These are phyloP conservation scores for Wilcoxina mikolae DNA, from an alignment of 495 filamentous ascomycete genomes.

Conservation along the genomic window DNA sequence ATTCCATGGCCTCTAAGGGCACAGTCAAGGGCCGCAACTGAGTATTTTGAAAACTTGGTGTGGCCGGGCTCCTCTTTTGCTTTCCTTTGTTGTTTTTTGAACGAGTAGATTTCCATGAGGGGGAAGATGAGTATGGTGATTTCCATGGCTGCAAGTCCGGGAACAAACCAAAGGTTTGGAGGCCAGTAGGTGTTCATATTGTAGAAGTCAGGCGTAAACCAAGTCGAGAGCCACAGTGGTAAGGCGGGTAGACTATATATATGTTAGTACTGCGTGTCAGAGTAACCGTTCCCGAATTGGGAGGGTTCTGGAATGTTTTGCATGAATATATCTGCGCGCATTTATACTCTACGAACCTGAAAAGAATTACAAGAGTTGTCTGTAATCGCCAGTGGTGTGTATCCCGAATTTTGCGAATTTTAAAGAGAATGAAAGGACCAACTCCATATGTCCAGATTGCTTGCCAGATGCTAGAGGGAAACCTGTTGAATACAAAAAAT, in stretches of 20 bases:
- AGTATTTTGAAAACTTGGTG: background rate
- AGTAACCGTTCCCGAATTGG: too few species aligned
- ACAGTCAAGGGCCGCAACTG: background rate
- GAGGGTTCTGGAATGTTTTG: too few species aligned
- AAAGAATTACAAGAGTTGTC: slow-evolving; percentile 25
- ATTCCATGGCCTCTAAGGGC: background rate
- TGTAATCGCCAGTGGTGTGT: slow-evolving; percentile 26
- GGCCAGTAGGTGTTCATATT: slow-evolving; percentile 24
- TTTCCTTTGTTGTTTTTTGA: slow-evolving; percentile 21
- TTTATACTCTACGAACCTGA: slow-evolving; percentile 16
- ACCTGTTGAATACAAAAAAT: slow-evolving; percentile 9
- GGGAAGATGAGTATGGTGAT: slow-evolving; percentile 42
- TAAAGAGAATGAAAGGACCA: slow-evolving; percentile 24
- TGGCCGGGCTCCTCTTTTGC: slow-evolving; percentile 19
- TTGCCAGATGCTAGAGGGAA: slow-evolving; percentile 22
- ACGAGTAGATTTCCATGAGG: slow-evolving; percentile 36
- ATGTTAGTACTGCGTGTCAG: background rate
- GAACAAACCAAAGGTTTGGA: slow-evolving; percentile 32
- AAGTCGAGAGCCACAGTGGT: slow-evolving; percentile 24
- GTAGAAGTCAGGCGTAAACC: slow-evolving; percentile 20
- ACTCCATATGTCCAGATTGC: slow-evolving; percentile 23
- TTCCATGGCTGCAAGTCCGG: slow-evolving; percentile 40
- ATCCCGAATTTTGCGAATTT: slow-evolving; percentile 25
- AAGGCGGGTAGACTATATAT: slow-evolving; percentile 17
- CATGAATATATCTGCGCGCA: background rate